Percentiles rank a stretch among this genome's conserved stretches.
Evolutionary conservation across 768 basidiomycete species (phyloP).

Genomic region (Amanita thiersii): DNA sequence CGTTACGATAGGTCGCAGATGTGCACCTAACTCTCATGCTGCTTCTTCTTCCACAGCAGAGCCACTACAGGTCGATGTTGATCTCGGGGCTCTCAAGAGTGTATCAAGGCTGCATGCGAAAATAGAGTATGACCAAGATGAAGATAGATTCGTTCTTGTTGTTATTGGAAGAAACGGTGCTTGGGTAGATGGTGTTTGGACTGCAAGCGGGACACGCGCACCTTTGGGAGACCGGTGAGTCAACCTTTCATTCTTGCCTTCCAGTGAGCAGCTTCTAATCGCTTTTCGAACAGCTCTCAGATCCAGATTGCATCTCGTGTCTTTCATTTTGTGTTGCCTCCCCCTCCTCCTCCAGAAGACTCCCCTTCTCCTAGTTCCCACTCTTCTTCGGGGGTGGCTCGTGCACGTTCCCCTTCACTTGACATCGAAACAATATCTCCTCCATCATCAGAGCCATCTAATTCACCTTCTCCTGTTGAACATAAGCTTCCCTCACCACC

Average conservation of each 20-base stretch:
- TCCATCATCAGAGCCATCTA: slow-evolving; percentile 74
- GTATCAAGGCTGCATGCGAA: slow-evolving; percentile 95
- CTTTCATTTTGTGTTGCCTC: slow-evolving; percentile 95
- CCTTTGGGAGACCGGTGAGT: slow-evolving; percentile 73
- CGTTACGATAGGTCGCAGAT: slow-evolving; percentile 90
- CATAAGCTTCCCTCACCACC: slow-evolving; percentile 30
- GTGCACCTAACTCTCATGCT: slow-evolving; percentile 43
- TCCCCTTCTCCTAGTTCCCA: slow-evolving; percentile 75
- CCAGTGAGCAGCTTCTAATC: slow-evolving; percentile 5
- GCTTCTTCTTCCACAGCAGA: slow-evolving; percentile 54
- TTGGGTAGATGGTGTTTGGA: slow-evolving; percentile 98
- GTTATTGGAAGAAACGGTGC: slow-evolving; percentile 97
- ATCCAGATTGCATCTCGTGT: slow-evolving; percentile 96
- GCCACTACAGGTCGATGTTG: slow-evolving; percentile 63
- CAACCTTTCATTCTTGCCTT: slow-evolving; percentile 7
- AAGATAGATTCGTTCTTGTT: slow-evolving; percentile 79
- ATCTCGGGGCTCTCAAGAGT: slow-evolving; percentile 93
- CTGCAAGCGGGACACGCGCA: slow-evolving; percentile 80
- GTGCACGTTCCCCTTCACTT: slow-evolving; percentile 70
- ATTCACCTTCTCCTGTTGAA: slow-evolving; percentile 51
- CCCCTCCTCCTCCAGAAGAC: slow-evolving; percentile 72
- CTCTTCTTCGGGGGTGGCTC: slow-evolving; percentile 44
- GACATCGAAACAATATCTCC: slow-evolving; percentile 77
- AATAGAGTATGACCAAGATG: slow-evolving; percentile 90
- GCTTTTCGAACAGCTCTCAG: slow-evolving; percentile 58